These are phyloP conservation scores for Fusarium burgessii DNA, from an alignment of 2,329 filamentous ascomycete species.

Conservation along the genomic window DNA sequence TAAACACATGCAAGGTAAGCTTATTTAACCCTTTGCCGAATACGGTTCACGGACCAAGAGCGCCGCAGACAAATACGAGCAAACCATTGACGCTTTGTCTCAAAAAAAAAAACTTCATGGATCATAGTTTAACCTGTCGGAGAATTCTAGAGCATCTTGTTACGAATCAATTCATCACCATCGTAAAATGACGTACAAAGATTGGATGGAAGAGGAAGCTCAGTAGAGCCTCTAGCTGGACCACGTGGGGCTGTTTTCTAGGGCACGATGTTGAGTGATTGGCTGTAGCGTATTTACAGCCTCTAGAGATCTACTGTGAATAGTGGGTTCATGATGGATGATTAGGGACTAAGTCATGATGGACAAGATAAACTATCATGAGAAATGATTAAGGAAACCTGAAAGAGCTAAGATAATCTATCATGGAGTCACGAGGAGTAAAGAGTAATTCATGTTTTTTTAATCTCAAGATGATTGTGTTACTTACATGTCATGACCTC, in stretches of 20 bases:
- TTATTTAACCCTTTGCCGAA: background rate
- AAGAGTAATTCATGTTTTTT: background rate
- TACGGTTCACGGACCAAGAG: background rate
- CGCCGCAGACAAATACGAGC: background rate
- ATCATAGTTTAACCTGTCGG: background rate
- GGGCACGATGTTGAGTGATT: slow-evolving; percentile 42
- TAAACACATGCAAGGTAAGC: background rate
- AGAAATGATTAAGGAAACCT: background rate
- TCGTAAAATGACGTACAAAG: background rate
- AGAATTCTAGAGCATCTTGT: background rate
- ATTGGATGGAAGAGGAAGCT: slow-evolving; percentile 19
- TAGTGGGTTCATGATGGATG: slow-evolving; percentile 6
- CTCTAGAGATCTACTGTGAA: slow-evolving; percentile 5
- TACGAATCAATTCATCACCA: slow-evolving; percentile 24
- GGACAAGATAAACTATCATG: background rate
- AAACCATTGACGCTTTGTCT: background rate
- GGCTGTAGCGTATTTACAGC: slow-evolving; percentile 25
- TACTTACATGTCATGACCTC: background rate
- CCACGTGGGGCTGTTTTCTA: slow-evolving; percentile 38
- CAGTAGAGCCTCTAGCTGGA: slow-evolving; percentile 3
- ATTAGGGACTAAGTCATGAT: background rate
- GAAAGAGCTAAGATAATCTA: background rate
- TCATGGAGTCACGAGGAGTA: background rate
- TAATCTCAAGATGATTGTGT: background rate
- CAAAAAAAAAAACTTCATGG: no score